Conservation (phyloP, 805 yeast genomes). For the Metschnikowia hibisci region DNA sequence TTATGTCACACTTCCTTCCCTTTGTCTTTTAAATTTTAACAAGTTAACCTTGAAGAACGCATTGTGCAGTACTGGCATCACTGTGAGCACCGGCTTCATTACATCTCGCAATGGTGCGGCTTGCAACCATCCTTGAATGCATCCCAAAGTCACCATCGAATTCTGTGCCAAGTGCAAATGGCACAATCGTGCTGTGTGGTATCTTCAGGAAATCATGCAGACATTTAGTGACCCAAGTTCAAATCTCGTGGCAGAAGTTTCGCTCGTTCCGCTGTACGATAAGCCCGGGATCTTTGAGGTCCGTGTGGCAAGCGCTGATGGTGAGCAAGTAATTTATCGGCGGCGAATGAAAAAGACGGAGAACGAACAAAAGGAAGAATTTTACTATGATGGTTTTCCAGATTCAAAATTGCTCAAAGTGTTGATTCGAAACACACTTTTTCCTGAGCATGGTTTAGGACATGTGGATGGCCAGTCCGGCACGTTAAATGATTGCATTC, state of each 20-base stretch:
- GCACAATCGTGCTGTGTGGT: constrained; percentile 88
- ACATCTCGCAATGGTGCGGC: neutral
- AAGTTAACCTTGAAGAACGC: no score
- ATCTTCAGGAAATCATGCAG: constrained; percentile 76
- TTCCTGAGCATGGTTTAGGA: constrained; percentile 53
- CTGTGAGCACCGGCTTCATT: neutral
- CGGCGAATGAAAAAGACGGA: constrained; percentile 46
- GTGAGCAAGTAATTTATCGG: constrained; percentile 42
- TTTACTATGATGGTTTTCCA: constrained; percentile 70
- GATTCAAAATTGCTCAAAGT: constrained; percentile 78
- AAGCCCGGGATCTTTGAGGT: constrained; percentile 23
- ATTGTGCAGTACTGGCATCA: no score
- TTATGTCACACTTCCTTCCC: no score
- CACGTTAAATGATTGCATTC: constrained; percentile 12
- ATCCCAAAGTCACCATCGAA: constrained; percentile 61
- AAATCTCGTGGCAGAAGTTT: constrained; percentile 37
- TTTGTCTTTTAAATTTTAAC: no score
- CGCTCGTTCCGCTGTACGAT: constrained; percentile 23
- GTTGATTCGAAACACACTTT: constrained; percentile 54
- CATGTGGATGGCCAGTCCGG: constrained; percentile 49
- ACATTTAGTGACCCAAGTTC: constrained; percentile 56
- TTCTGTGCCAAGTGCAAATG: constrained; percentile 85
- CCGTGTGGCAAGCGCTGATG: constrained; percentile 6
- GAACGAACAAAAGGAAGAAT: constrained; percentile 25
- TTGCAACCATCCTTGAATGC: constrained; percentile 3